Base-by-base conservation (phyloP, 2,329 filamentous ascomycete genomes). In the Colletotrichum sidae region DNA sequence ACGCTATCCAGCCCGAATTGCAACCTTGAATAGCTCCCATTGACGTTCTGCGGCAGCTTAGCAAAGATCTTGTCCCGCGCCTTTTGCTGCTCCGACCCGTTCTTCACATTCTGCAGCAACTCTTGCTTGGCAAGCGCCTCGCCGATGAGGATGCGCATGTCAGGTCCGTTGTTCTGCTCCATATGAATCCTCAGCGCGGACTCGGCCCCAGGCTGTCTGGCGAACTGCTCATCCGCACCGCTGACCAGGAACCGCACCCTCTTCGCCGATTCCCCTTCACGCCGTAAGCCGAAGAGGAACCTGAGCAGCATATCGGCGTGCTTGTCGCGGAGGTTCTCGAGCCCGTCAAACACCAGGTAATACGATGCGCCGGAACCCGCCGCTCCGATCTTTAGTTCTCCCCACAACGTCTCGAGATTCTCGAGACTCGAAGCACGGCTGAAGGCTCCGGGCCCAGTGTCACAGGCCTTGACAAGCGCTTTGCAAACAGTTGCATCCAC, bases 301-400 rank as follows among this genome's bases (percentile, higher is more conserved):
- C 15, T 34, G 13, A 52, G 25, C 5, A 52, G 49, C 49, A 52
- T 52, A 33, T 34, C 49, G 34, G 49, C 49, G 11, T 52, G 49
- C 8, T 25, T 15, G 33, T 37, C 34, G 17, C 33, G 49, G 8
- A 52, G 34, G n/a, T 52, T 52, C 8, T 52, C 34, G 12, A 52
- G n/a, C 2, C 49, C 49, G 10, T 52, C 49, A 8, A 52, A 52
- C 12, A 52, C 34, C 13, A 52, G 38, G 10, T 52, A 52, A 35
- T 35, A 52, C 1, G 34, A 15, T 8, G 49, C 49, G 10, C 34
- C 34, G 8, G 49, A 37, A 4, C 34, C 34, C 35, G 49, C 12
- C n/a, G 34, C 49, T 33, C 34, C 49, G 12, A 52, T 52, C 25
- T 52, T 52, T 7, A 52, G 49, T 25, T 52, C 49, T n/a, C n/a